A percentile compares a stretch with the other conserved stretches of the same genome.
Conservation (phyloP, 345 rosid genomes). For the Eucalyptus caleyi region DNA sequence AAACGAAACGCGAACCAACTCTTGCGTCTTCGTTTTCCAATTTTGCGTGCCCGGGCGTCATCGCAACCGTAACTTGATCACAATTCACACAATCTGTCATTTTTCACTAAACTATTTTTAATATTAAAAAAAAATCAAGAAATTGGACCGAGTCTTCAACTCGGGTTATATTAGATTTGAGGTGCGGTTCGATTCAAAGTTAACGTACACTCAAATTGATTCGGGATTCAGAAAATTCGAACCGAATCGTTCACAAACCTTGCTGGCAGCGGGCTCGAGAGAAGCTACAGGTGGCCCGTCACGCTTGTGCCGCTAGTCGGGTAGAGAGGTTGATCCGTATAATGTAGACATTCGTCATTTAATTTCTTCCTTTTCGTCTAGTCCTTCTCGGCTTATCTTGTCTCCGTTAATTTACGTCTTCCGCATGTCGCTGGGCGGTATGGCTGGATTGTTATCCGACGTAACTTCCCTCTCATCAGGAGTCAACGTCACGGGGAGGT, state of each 20-base stretch:
- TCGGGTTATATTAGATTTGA: too few species aligned
- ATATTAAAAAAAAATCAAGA: too few species aligned
- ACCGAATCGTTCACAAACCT: too few species aligned
- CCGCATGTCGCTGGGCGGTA: neutral
- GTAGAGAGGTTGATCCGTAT: neutral
- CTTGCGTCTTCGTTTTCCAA: neutral
- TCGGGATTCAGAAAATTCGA: too few species aligned
- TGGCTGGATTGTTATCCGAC: neutral
- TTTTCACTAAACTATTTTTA: too few species aligned
- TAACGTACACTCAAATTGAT: too few species aligned
- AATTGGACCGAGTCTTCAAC: too few species aligned
- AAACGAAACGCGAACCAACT: neutral
- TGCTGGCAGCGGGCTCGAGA: neutral
- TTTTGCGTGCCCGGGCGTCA: neutral
- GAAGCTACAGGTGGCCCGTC: neutral
- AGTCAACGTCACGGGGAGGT: neutral
- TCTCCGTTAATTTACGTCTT: neutral
- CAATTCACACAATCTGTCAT: too few species aligned
- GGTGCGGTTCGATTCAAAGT: too few species aligned
- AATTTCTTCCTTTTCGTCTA: neutral
- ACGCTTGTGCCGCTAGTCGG: neutral
- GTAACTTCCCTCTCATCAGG: neutral
- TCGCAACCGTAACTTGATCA: neutral
- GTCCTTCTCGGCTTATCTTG: neutral
- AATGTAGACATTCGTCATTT: neutral